Percentiles rank a stretch among this genome's conserved stretches.
Conservation (phyloP, 2,329 filamentous ascomycete species). For the Trichophyton simii region DNA sequence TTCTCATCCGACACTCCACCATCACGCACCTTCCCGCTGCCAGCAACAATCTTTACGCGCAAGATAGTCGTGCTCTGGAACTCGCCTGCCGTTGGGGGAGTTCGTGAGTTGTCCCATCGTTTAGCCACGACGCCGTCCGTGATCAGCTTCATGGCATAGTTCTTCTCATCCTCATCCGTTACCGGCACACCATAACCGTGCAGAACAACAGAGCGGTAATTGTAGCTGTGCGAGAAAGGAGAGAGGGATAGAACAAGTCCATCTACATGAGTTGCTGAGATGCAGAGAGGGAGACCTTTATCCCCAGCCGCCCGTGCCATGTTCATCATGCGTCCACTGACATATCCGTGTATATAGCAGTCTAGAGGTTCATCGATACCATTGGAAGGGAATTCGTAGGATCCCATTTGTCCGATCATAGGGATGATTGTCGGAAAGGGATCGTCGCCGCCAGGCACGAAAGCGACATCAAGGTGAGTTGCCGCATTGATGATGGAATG, state of each 20-base stretch:
- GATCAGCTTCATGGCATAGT: slow-evolving; percentile 66
- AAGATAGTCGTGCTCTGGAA: slow-evolving; percentile 63
- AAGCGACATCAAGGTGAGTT: slow-evolving; percentile 69
- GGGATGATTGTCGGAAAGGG: slow-evolving; percentile 68
- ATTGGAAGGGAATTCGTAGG: slow-evolving; percentile 51
- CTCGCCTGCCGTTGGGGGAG: slow-evolving; percentile 60
- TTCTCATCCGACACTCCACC: slow-evolving; percentile 52
- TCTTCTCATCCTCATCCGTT: slow-evolving; percentile 54
- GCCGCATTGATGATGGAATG: slow-evolving; percentile 61
- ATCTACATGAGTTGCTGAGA: slow-evolving; percentile 63
- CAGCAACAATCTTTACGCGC: slow-evolving; percentile 53
- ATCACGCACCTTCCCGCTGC: slow-evolving; percentile 61
- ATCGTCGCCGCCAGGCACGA: slow-evolving; percentile 47
- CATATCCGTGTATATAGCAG: slow-evolving; percentile 74
- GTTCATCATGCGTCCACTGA: slow-evolving; percentile 65
- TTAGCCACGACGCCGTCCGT: slow-evolving; percentile 59
- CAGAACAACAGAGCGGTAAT: slow-evolving; percentile 69
- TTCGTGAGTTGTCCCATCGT: slow-evolving; percentile 56
- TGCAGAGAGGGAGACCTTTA: slow-evolving; percentile 54
- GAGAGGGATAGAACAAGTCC: slow-evolving; percentile 69
- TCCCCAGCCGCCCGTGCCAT: slow-evolving; percentile 37
- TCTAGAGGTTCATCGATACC: slow-evolving; percentile 52
- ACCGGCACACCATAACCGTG: slow-evolving; percentile 63
- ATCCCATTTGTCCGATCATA: slow-evolving; percentile 76
- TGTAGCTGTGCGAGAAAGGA: slow-evolving; percentile 70